Percentiles rank a stretch among this genome's conserved stretches.
These are phyloP conservation scores for Leavenworthia alabamica DNA, from an alignment of 345 rosid genomes.

Conservation along the genomic window DNA sequence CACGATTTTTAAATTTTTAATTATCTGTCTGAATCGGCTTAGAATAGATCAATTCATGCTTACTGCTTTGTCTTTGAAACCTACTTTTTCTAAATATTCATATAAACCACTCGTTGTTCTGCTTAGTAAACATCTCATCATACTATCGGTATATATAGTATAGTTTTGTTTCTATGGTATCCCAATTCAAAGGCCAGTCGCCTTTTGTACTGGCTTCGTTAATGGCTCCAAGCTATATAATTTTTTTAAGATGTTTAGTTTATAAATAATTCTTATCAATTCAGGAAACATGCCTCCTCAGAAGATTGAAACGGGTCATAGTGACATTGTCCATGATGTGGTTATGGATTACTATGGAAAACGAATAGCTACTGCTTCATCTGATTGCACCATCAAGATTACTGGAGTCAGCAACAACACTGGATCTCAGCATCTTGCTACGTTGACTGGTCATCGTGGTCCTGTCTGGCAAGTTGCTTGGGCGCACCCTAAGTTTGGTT, in stretches of 20 bases:
- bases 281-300: conserved; percentile 45
- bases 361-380: conserved; percentile 55
- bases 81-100: not conserved
- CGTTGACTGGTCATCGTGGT: conserved; percentile 52
- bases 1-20: not conserved
- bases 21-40: not conserved
- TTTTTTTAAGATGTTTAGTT: not conserved
- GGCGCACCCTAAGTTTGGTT: conserved; percentile 64
- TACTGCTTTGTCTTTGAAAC: not conserved
- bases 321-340: conserved; percentile 50
- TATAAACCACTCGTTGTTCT: not conserved
- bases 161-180: not conserved
- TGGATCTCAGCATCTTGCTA: conserved; percentile 46
- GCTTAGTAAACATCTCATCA: not conserved
- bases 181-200: not conserved
- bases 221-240: not conserved
- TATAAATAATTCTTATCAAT: not conserved
- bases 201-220: not conserved
- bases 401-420: conserved; percentile 41
- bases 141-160: no score
- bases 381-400: conserved; percentile 50
- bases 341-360: conserved; percentile 66
- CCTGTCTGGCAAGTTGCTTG: conserved; percentile 65
- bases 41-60: not conserved
- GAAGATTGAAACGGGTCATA: conserved; percentile 56